Evolutionary conservation across 1,284 basidiomycete genomes (phyloP), one percentile per base, ranked within the genome.

Genomic region (Fomitiporia mediterranea): DNA sequence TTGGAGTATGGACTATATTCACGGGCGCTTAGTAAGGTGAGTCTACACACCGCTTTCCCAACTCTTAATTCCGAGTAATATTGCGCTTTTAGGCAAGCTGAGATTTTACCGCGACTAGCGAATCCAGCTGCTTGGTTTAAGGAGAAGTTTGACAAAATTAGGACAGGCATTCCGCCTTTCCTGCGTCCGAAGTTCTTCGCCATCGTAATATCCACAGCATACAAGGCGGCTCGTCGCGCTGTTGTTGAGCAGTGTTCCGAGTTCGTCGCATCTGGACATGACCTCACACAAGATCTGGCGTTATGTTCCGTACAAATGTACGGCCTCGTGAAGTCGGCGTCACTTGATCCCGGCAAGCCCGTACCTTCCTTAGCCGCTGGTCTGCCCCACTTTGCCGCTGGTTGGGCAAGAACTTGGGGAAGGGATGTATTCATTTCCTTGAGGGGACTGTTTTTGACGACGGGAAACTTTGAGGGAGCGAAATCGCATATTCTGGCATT

Each of bases 321-420:
- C 64, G 95, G 95, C 0, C 70, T 86, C 58, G 92, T 97, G 37
- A 81, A 84, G 63, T 92, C 91, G 1, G 94, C 94, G 2, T 95
- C 92, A 23, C 78, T 98, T 51, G 83, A 89, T 65, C 87, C 89
- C 2, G 72, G 67, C 1, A 80, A 80, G 64, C 70, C 79, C 1
- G 87, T 85, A 0, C 84, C 95, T 2, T 92, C 87, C 8, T 76
- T 98, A 27, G 94, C 95, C 1, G 94, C 94, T n/a, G 95, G 95
- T 19, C 73, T 98, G 27, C 94, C 95, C 9, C 94, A 98, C 72
- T 98, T 98, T 66, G 76, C 91, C 1, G 74, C 88, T 6, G 86
- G 86, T 4, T 98, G 95, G 94, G 93, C 93, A 13, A 80, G 94
- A 47, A 94, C 91, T 67, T 98, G 95, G 95, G 94, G 95, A n/a